Evolutionary conservation across 371 early-diverging fungal genomes (phyloP).

Genomic region (Mortierella sp.): DNA sequence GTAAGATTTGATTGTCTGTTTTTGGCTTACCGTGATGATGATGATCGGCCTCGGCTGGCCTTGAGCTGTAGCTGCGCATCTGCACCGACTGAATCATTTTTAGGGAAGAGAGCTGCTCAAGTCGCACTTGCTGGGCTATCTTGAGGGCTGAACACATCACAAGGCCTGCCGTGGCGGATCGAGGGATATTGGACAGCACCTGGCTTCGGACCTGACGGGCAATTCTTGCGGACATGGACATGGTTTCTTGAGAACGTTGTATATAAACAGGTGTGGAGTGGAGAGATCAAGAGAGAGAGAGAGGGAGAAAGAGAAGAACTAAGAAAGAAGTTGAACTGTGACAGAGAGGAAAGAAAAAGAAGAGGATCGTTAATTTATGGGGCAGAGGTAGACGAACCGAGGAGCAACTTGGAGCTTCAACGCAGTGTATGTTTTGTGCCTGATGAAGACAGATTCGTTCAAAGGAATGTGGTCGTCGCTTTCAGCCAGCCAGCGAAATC

Average conservation of each 20-base stretch:
- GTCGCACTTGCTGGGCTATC: slow-evolving; percentile 18
- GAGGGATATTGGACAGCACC: slow-evolving; percentile 14
- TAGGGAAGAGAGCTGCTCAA: neutral
- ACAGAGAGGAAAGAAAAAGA: too few relatives aligned
- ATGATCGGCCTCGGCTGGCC: slow-evolving; percentile 48
- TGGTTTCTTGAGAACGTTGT: slow-evolving; percentile 7
- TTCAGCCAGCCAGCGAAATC: slow-evolving; percentile 25
- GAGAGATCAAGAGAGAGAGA: neutral
- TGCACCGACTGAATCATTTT: slow-evolving; percentile 1
- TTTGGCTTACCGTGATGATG: slow-evolving; percentile 53
- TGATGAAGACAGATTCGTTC: neutral
- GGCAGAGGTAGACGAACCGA: slow-evolving; percentile 4
- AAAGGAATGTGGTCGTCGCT: neutral
- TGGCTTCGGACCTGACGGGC: slow-evolving; percentile 25
- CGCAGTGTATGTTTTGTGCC: too few relatives aligned
- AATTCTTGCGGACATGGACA: slow-evolving; percentile 37
- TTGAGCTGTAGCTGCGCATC: slow-evolving; percentile 48
- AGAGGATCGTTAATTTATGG: slow-evolving; percentile 3
- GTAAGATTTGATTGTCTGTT: slow-evolving; percentile 5
- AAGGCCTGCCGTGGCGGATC: slow-evolving; percentile 16
- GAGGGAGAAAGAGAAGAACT: slow-evolving; percentile 2
- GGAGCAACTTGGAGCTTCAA: neutral
- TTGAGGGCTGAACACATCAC: slow-evolving; percentile 18
- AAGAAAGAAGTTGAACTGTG: too few relatives aligned
- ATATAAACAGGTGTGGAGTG: neutral